These are phyloP conservation scores for Tolypocladium sp. DNA, from an alignment of 2,329 filamentous ascomycete genomes.

Conservation along the genomic window DNA sequence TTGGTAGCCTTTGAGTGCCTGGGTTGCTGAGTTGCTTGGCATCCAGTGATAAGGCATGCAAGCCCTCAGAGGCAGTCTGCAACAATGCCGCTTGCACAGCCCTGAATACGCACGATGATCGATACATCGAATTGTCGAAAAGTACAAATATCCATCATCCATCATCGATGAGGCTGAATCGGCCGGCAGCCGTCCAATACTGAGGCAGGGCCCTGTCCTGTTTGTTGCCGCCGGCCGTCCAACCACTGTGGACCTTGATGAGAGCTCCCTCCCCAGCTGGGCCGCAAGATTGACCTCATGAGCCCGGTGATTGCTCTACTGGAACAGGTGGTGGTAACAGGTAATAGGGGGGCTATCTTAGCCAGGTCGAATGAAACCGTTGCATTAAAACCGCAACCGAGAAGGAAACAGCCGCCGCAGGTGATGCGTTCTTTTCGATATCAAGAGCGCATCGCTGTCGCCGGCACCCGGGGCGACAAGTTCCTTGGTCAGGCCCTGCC, in stretches of 20 bases:
- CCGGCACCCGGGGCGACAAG: no score
- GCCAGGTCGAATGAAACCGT: no score
- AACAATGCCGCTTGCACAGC: not conserved
- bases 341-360: no score
- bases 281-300: not conserved
- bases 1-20: not conserved
- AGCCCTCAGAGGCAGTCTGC: not conserved
- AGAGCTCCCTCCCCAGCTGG: not conserved
- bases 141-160: not conserved
- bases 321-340: no score
- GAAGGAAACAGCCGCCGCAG: no score
- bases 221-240: not conserved
- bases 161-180: not conserved
- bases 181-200: not conserved
- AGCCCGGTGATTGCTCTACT: not conserved
- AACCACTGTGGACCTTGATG: not conserved
- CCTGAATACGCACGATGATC: not conserved
- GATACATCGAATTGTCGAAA: not conserved
- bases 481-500: no score
- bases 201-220: not conserved
- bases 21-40: not conserved
- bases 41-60: no score
- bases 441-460: not conserved
- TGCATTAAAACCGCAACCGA: no score
- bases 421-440: not conserved